phyloP scores from a whole-genome alignment of 768 basidiomycete genomes.

The Boletus barrowsii region DNA sequence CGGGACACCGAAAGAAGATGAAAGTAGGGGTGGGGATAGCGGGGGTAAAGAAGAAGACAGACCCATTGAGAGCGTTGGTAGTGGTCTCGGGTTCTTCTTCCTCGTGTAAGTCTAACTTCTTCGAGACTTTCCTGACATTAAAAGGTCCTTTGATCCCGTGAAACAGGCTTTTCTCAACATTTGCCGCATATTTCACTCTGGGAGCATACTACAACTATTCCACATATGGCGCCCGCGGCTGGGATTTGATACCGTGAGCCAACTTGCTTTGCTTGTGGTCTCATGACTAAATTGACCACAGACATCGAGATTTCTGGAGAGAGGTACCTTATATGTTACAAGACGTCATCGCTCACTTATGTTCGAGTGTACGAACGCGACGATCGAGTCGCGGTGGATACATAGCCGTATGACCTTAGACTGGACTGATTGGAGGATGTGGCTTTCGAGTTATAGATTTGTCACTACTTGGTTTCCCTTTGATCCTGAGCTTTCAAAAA shows the following conservation, averaged over 20 bases:
- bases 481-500: background rate
- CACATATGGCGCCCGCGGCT: slow-evolving; percentile 79
- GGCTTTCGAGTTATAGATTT: slow-evolving; percentile 5
- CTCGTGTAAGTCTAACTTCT: slow-evolving; percentile 57
- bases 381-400: slow-evolving; percentile 69
- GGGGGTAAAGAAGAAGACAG: slow-evolving; percentile 21
- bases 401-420: slow-evolving; percentile 67
- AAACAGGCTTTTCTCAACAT: slow-evolving; percentile 46
- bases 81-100: slow-evolving; percentile 88
- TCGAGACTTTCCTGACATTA: background rate
- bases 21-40: slow-evolving; percentile 11
- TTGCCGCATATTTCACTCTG: slow-evolving; percentile 67
- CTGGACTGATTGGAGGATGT: slow-evolving; percentile 1
- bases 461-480: slow-evolving; percentile 8
- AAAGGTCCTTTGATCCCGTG: slow-evolving; percentile 38
- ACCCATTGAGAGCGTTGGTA: slow-evolving; percentile 49
- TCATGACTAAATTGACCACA: slow-evolving; percentile 26
- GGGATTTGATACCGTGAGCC: slow-evolving; percentile 81
- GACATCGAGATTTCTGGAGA: slow-evolving; percentile 87
- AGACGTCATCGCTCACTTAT: slow-evolving; percentile 75
- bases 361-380: slow-evolving; percentile 67
- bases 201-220: slow-evolving; percentile 89
- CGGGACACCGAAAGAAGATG: slow-evolving; percentile 26
- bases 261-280: slow-evolving; percentile 2
- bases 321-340: slow-evolving; percentile 84